Percentiles rank a stretch among this genome's conserved stretches.
Conservation (phyloP, 2,329 filamentous ascomycete species). For the Fusarium secorum region DNA sequence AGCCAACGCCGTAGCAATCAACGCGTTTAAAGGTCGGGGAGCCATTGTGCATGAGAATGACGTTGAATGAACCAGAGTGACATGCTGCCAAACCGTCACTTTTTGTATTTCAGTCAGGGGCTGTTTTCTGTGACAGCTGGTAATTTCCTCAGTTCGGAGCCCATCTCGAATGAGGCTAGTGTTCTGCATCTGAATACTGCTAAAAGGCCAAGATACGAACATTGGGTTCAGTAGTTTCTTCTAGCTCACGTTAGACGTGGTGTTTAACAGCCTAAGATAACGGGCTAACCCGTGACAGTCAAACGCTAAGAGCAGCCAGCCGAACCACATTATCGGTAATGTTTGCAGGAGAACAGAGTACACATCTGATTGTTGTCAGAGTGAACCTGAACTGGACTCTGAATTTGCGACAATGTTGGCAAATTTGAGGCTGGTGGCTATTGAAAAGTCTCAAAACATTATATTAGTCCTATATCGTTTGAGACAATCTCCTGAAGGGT, state of each 20-base stretch:
- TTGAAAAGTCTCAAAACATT: not conserved
- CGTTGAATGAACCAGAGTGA: not conserved
- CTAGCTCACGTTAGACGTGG: not conserved
- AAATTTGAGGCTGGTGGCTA: not conserved
- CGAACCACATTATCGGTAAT: not conserved
- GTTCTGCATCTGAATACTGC: too few species aligned
- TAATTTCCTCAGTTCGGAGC: not conserved
- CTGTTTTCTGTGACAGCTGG: not conserved
- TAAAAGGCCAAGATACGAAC: not conserved
- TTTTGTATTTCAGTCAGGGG: not conserved
- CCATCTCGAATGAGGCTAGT: not conserved
- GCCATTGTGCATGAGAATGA: not conserved
- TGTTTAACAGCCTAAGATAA: not conserved
- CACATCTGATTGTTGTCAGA: not conserved
- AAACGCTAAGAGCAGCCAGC: not conserved
- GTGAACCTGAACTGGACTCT: not conserved
- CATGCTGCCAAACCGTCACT: not conserved
- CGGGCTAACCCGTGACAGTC: not conserved
- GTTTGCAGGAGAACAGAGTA: accelerated
- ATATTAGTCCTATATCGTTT: not conserved
- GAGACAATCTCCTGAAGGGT: not conserved
- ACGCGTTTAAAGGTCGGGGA: not conserved
- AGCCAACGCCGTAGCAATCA: not conserved
- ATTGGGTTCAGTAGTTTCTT: not conserved
- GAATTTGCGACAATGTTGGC: accelerated